phyloP scores from a whole-genome alignment of 2,329 filamentous ascomycete genomes.

The Dendryphion nanum region DNA sequence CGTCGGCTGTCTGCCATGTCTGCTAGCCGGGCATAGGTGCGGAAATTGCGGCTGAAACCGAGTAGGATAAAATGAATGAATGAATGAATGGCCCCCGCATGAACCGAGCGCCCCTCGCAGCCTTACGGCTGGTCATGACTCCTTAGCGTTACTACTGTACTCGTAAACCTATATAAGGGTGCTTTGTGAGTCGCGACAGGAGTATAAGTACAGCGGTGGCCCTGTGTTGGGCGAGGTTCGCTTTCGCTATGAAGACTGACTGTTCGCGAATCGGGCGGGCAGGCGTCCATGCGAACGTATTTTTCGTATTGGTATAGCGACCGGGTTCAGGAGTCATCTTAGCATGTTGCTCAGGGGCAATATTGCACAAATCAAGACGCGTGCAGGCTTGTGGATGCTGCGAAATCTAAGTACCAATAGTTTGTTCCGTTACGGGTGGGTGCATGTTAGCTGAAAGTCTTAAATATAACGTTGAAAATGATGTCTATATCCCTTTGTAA shows the following conservation, averaged over 20 bases:
- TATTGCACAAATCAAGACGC: slow-evolving; percentile 2
- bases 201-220: slow-evolving; percentile 4
- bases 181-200: slow-evolving; percentile 3
- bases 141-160: slow-evolving; percentile 4
- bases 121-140: slow-evolving; percentile 7
- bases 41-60: slow-evolving; percentile 5
- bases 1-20: slow-evolving; percentile 2
- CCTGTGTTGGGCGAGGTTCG: slow-evolving; percentile 2
- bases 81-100: slow-evolving; percentile 3
- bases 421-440: slow-evolving; percentile 10
- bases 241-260: slow-evolving; percentile 4
- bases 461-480: no score
- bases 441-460: no score
- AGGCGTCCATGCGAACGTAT: slow-evolving; percentile 2
- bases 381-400: slow-evolving; percentile 2
- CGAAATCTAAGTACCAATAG: slow-evolving; percentile 6
- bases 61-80: slow-evolving; percentile 7
- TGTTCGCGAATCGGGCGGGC: slow-evolving; percentile 1
- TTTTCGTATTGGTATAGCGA: slow-evolving; percentile 6
- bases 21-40: slow-evolving; percentile 2
- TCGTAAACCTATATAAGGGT: slow-evolving; percentile 6
- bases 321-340: slow-evolving; percentile 1
- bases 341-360: slow-evolving; percentile 2
- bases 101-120: slow-evolving; percentile 5
- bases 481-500: no score